Evolutionary conservation across 129 eudicot species (phyloP), one percentile per base, ranked within the genome.

Genomic region (Flaveria ramosissima): DNA sequence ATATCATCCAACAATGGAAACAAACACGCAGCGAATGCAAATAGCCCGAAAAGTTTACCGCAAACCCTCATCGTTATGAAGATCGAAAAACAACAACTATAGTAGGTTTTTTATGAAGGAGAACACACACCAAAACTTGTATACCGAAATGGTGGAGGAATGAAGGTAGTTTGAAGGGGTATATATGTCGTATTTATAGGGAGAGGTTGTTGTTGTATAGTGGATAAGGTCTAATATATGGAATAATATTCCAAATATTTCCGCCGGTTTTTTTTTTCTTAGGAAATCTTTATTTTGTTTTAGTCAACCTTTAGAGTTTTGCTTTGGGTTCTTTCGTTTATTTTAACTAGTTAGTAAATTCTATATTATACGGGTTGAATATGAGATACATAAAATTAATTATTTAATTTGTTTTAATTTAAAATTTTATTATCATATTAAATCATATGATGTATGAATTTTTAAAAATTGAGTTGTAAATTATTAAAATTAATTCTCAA

Each of bases 1-100:
- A 42, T 57, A 26, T 17, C 11, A 69, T 69, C 24, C 42, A 69
- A 69, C 30, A 63, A 57, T 32, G 70, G 52, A 61, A 74, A 43
- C 20, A 74, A 67, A 62, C 57, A 74, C 4, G 78, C 62, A 4
- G 19, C 5, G 3, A 74, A 3, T 52, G 66, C 71, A 10, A 59
- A 16, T 3, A 7, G 41, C 63, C 69, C 45, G 9, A 80, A 27
- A 14, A 59, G 12, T 45, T 26, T 77, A 47, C 47, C 26, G 13
- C 7, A 47, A 46, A 46, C 62, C 71, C 14, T 21, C 14, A 63
- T 32, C 53, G 15, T 48, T 48, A 47, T 47, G 9, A 43, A 60
- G 26, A n/a, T n/a, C n/a, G n/a, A 26, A 60, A 24, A 23, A 14
- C 65, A 23, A 60, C 13, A 23, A 52, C 20, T 52, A 16, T 14